Evolutionary conservation across 257 asterid species (phyloP).

Genomic region (Ilex aquifolium): DNA sequence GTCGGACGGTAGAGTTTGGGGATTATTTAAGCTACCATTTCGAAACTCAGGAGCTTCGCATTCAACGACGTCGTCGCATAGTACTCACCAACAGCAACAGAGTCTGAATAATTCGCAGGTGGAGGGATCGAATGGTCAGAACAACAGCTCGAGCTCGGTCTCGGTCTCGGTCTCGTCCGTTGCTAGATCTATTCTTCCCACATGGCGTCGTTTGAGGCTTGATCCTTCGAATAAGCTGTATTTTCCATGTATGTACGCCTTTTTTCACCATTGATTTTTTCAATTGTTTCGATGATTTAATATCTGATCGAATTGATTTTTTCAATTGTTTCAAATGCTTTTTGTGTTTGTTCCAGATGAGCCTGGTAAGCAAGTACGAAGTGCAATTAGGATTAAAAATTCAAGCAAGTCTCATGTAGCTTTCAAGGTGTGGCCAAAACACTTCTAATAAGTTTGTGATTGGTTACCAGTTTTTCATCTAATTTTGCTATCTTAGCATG

Average conservation of each 20-base stretch:
- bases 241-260: conserved; percentile 61
- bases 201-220: conserved; percentile 90
- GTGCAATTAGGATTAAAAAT: not conserved
- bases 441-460: not conserved
- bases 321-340: no score
- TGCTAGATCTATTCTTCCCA: conserved; percentile 83
- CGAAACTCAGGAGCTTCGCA: conserved; percentile 33
- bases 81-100: conserved; percentile 20
- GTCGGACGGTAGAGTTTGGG: conserved; percentile 59
- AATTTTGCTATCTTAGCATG: not conserved
- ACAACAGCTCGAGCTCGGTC: conserved; percentile 41
- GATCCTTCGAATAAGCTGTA: conserved; percentile 86
- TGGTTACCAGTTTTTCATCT: not conserved
- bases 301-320: not conserved
- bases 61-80: conserved; percentile 27
- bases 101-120: conserved; percentile 31
- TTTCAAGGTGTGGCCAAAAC: not conserved
- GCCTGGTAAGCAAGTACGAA: not conserved
- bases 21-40: conserved; percentile 73
- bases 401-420: not conserved
- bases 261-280: not conserved
- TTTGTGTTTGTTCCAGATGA: not conserved
- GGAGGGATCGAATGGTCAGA: conserved; percentile 59
- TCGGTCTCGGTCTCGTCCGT: conserved; percentile 41
- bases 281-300: not conserved